phyloP scores from a whole-genome alignment of 1,284 basidiomycete genomes.

The Trametes polyzona region DNA sequence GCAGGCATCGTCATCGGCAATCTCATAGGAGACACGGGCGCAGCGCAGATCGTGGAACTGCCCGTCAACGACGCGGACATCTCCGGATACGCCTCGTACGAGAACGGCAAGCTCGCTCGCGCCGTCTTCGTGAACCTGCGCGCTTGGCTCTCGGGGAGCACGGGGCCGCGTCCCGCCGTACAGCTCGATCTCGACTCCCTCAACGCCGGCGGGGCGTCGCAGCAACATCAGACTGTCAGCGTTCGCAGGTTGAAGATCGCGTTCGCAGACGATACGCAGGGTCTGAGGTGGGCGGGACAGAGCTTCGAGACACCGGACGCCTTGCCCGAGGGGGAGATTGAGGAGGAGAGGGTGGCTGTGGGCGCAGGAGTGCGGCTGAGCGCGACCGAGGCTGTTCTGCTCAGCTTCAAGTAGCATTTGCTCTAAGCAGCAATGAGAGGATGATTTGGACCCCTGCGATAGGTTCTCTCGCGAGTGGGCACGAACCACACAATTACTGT shows the following conservation, averaged over 20 bases:
- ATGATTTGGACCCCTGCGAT: no score
- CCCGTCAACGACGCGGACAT: constrained; percentile 50
- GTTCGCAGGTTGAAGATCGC: constrained; percentile 35
- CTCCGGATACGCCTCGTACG: constrained; percentile 67
- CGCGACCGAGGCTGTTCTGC: constrained; percentile 51
- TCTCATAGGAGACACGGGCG: constrained; percentile 44
- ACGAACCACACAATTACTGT: no score
- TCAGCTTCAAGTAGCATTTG: no score
- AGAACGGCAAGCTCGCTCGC: constrained; percentile 46
- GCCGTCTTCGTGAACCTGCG: constrained; percentile 62
- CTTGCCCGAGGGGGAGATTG: constrained; percentile 44
- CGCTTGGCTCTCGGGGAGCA: constrained; percentile 49
- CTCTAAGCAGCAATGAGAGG: no score
- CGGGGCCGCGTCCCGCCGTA: constrained; percentile 40
- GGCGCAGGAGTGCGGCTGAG: constrained; percentile 51
- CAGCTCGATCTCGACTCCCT: constrained; percentile 49
- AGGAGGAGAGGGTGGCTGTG: constrained; percentile 42
- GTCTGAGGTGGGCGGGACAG: constrained; percentile 66
- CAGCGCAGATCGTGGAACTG: constrained; percentile 55
- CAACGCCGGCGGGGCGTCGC: not conserved
- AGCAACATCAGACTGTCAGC: not conserved
- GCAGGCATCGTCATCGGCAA: constrained; percentile 54
- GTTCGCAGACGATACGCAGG: constrained; percentile 58
- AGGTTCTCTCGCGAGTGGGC: no score
- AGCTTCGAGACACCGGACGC: constrained; percentile 62